Evolutionary conservation across 768 basidiomycete genomes (phyloP).

Genomic region (Amanita brunnescens): DNA sequence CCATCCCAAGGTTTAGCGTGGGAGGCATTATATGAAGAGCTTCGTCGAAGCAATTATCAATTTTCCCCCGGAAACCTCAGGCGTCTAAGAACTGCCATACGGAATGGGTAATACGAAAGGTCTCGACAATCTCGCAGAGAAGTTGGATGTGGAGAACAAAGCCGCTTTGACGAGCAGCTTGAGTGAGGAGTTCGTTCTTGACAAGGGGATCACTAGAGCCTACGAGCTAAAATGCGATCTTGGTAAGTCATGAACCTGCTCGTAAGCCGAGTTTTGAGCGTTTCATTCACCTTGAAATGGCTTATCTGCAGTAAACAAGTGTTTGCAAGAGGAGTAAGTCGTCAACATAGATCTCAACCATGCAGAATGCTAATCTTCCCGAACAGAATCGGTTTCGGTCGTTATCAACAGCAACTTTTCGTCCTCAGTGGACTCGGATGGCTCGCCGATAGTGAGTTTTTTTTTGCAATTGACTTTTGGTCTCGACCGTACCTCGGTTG

Average conservation of each 20-base stretch:
- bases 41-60: background rate
- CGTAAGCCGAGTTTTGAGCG: too few species aligned
- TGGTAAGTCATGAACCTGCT: too few species aligned
- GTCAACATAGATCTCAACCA: background rate
- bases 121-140: background rate
- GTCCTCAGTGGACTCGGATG: conserved; percentile 38
- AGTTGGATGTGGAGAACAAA: background rate
- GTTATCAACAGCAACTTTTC: conserved; percentile 41
- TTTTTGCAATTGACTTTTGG: background rate
- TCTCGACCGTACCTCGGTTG: background rate
- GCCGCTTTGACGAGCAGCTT: background rate
- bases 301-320: background rate
- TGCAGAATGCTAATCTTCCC: background rate
- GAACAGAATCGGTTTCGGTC: conserved; percentile 39
- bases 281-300: background rate
- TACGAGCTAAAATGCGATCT: conserved; percentile 4
- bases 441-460: conserved; percentile 37
- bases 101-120: background rate
- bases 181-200: background rate
- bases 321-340: conserved; percentile 5
- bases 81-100: background rate
- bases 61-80: background rate
- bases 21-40: background rate
- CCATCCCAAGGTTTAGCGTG: too few species aligned
- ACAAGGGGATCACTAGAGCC: background rate